Conservation (phyloP, 345 rosid species). For the Citrus reticulata region DNA sequence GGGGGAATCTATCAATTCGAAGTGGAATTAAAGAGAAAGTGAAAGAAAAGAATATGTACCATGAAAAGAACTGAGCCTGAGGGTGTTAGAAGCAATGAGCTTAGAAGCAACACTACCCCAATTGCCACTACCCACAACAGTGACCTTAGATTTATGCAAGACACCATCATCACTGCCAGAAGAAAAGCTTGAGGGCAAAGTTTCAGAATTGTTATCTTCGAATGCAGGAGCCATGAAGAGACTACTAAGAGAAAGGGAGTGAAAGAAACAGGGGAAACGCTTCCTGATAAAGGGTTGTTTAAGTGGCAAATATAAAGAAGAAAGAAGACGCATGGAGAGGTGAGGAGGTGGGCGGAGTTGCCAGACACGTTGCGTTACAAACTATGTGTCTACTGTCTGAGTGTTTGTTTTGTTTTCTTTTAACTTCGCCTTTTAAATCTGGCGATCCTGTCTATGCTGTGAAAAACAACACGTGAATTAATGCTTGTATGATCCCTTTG, state of each 20-base stretch:
- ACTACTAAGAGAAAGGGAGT: constrained; percentile 12
- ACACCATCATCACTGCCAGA: background rate
- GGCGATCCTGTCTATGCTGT: constrained; percentile 39
- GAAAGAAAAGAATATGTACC: constrained; percentile 33
- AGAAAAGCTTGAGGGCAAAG: background rate
- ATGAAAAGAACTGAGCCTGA: constrained; percentile 67
- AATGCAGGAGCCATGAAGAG: constrained; percentile 33
- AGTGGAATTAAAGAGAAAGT: background rate
- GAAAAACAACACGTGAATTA: no score
- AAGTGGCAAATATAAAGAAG: constrained; percentile 20
- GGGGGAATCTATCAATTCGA: background rate
- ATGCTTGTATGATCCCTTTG: no score
- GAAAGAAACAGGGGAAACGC: background rate
- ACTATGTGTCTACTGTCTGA: constrained; percentile 21
- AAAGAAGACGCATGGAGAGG: constrained; percentile 21
- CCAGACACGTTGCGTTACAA: constrained; percentile 34
- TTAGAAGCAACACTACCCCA: constrained; percentile 99
- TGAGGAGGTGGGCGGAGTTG: constrained; percentile 26
- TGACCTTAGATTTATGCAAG: constrained; percentile 49
- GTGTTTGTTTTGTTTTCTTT: background rate
- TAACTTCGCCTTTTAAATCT: background rate
- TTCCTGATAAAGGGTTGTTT: background rate
- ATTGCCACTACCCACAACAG: constrained; percentile 92
- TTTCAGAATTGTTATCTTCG: constrained; percentile 6
- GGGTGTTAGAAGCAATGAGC: constrained; percentile 88